Base-by-base conservation (phyloP, 116 monocot species). In the Posidonia oceanica region DNA sequence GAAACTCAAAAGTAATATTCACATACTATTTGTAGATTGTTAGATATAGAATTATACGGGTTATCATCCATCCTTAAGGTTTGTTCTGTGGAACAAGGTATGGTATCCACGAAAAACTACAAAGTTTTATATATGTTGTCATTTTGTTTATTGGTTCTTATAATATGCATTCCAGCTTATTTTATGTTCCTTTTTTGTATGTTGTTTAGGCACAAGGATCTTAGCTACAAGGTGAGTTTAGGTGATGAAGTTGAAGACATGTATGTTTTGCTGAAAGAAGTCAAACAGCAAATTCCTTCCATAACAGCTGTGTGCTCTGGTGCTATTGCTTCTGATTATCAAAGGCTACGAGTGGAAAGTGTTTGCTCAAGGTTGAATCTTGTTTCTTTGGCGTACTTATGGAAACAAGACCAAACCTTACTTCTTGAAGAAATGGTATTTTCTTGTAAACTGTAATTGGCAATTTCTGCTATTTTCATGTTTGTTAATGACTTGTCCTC, bases 221-320 rank as follows among this genome's bases (percentile, higher is more conserved):
- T 91, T 58, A 78, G 68, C 61, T 96, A 96, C 64, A 79, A 67
- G 48, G 70, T 80, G n/a, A 91, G 86, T 48, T 67, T 79, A 36
- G 89, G 89, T 70, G 91, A 96, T 77, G 96, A 96, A 82, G 96
- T 96, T 73, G 96, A 96, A 74, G 96, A 96, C 80, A 77, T 96
- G 86, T 85, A 83, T 78, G 61, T 83, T 73, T 85, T 96, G 70
- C 79, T 96, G 63, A 84, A 79, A 51, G 88, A 86, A 78, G 83
- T 96, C 54, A 91, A 91, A 75, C 68, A 70, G 15, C 76, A 76
- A 64, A 81, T 96, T 77, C 96, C 96, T 61, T 88, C 81, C 61
- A 68, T 96, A 44, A 75, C 73, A 68, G 96, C 91, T 37, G 91
- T 96, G 10, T 96, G 84, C 67, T 96, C 96, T 64, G 96, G 96